Evolutionary conservation across 2,329 filamentous ascomycete species (phyloP), one percentile per base, ranked within the genome.

Genomic region (Aspergillus vadensis): DNA sequence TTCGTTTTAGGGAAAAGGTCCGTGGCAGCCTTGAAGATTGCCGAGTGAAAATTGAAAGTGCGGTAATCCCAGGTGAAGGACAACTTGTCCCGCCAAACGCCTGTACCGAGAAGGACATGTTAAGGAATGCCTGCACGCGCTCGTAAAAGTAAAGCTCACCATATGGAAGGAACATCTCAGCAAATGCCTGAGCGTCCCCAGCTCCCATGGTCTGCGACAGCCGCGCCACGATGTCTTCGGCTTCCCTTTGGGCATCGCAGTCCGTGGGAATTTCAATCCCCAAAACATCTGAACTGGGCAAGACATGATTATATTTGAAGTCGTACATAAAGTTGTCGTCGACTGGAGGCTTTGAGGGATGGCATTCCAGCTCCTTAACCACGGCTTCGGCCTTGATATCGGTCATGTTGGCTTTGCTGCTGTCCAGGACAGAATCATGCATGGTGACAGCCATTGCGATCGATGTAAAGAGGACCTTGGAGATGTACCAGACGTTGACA

Each of bases 301-400:
- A 72, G n/a, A 55, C 38, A 55, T 76, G 72, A 52, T 76, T 78
- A 68, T 75, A 77, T 63, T 76, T 75, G 70, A 78, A 78, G 55
- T 76, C 76, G 62, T 78, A 78, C 76, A 78, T 78, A 65, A 70
- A 78, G 62, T 77, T 65, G 59, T 78, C 75, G 4, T 75, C 74
- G 12, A 78, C 72, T 0, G 74, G 74, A 55, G 49, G 39, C 39
- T 61, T 59, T 5, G 39, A 3, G 19, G 30, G 15, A 25, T 17
- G 43, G 21, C 7, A 15, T 8, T 57, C 36, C 32, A 51, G 17
- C n/a, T 57, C 36, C 44, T 19, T 15, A 6, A 48, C 27, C 2
- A 30, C 43, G 41, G 14, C 27, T 14, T 49, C 6, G 15, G 21
- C 17, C 47, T 57, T 36, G 36, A 57, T 17, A 43, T 52, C 47